Conservation (phyloP, 768 basidiomycete genomes). For the Sutorius australiensis region DNA sequence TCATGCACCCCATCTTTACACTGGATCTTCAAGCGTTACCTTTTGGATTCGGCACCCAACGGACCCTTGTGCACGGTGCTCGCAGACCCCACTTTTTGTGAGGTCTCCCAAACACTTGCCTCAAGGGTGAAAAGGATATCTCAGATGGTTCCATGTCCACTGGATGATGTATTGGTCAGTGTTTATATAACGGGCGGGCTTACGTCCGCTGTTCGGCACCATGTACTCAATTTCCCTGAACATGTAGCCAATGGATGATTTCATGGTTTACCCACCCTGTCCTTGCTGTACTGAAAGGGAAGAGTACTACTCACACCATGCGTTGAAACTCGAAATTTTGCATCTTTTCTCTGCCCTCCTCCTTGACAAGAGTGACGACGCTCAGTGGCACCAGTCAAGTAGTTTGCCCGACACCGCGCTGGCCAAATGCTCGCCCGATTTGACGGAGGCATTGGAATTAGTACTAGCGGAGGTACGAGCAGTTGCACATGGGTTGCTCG, state of each 20-base stretch:
- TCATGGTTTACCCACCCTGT: slow-evolving; percentile 39
- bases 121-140: slow-evolving; percentile 10
- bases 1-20: slow-evolving; percentile 11
- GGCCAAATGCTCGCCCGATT: slow-evolving; percentile 6
- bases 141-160: slow-evolving; percentile 1
- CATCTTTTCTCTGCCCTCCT: slow-evolving; percentile 41
- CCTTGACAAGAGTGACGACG: slow-evolving; percentile 32
- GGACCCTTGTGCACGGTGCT: slow-evolving; percentile 18
- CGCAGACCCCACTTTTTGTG: slow-evolving; percentile 13
- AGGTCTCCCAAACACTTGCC: slow-evolving; percentile 10
- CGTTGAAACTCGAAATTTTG: slow-evolving; percentile 39
- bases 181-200: slow-evolving; percentile 11
- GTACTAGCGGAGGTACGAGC: slow-evolving; percentile 21
- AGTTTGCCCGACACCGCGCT: background rate
- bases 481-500: slow-evolving; percentile 18
- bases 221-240: slow-evolving; percentile 23
- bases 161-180: slow-evolving; percentile 30
- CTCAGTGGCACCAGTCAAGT: background rate
- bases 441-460: slow-evolving; percentile 21
- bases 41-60: slow-evolving; percentile 10
- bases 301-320: slow-evolving; percentile 29
- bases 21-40: slow-evolving; percentile 23
- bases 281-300: slow-evolving; percentile 23
- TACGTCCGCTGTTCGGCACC: slow-evolving; percentile 7
- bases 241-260: slow-evolving; percentile 51